Evolutionary conservation across 805 yeast genomes (phyloP).

Genomic region (Starmerella stigmatis): DNA sequence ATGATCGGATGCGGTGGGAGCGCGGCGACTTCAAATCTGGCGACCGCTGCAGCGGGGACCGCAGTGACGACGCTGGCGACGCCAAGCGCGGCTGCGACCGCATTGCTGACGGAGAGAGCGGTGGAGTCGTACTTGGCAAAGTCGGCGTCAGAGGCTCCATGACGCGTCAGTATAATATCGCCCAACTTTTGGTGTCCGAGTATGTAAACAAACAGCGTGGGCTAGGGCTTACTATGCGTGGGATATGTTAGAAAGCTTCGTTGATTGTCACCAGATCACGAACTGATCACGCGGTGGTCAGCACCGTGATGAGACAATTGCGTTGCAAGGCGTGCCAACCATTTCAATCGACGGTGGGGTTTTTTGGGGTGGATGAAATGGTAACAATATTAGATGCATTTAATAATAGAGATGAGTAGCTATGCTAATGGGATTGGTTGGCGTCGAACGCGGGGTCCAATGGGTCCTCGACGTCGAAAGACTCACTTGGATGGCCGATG

Average conservation of each 20-base stretch:
- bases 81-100: constrained; percentile 7
- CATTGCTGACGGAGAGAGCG: constrained; percentile 1
- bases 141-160: constrained; percentile 11
- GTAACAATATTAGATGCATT: too few relatives aligned
- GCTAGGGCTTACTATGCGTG: background rate
- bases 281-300: too few relatives aligned
- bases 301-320: too few relatives aligned
- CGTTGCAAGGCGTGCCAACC: too few relatives aligned
- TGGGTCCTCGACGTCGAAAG: constrained; percentile 10
- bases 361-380: too few relatives aligned
- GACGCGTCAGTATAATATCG: constrained; percentile 6
- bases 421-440: background rate
- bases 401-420: too few relatives aligned
- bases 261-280: too few relatives aligned
- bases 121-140: constrained; percentile 4
- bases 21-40: constrained; percentile 5
- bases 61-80: constrained; percentile 3
- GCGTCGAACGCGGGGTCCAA: background rate
- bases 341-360: too few relatives aligned
- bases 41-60: constrained; percentile 5
- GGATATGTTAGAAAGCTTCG: background rate
- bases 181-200: background rate
- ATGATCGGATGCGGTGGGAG: background rate
- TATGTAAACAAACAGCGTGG: constrained; percentile 1
- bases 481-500: background rate